Percentiles rank a stretch among this genome's conserved stretches.
Conservation (phyloP, 1,139 yeast species). For the Hemisphaericaspora xylofermentans region DNA sequence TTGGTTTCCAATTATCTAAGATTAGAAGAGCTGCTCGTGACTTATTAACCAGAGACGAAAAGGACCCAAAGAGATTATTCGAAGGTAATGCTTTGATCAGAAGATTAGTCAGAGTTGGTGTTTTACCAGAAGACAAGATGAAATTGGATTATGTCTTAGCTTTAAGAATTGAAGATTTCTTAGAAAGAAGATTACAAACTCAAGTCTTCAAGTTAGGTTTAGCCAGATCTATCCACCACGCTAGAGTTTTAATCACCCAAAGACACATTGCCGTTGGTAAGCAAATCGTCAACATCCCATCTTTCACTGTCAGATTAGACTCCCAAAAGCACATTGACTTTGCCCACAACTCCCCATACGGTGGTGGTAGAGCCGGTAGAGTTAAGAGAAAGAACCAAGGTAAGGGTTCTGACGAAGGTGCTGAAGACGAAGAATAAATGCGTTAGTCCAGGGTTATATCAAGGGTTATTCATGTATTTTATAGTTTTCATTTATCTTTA, state of each 20-base stretch:
- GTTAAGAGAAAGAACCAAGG: conserved; percentile 96
- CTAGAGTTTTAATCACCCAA: conserved; percentile 97
- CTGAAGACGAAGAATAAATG: conserved; percentile 62
- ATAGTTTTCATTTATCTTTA: conserved; percentile 4
- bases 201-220: conserved; percentile 99
- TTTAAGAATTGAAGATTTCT: conserved; percentile 96
- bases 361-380: conserved; percentile 99
- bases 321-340: conserved; percentile 99
- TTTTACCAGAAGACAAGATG: conserved; percentile 98
- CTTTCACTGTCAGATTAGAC: conserved; percentile 99
- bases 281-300: conserved; percentile 98
- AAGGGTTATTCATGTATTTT: conserved; percentile 3
- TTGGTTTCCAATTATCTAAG: conserved; percentile 97
- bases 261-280: conserved; percentile 99
- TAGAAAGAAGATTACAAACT: conserved; percentile 99
- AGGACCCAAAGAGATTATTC: conserved; percentile 99
- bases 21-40: conserved; percentile 99
- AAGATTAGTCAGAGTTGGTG: conserved; percentile 98
- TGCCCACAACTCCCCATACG: conserved; percentile 98
- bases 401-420: conserved; percentile 67
- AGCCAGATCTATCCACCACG: conserved; percentile 99
- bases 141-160: conserved; percentile 99
- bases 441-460: conserved; percentile 1
- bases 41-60: conserved; percentile 98
- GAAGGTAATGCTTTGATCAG: conserved; percentile 99